Evolutionary conservation across 495 filamentous ascomycete genomes (phyloP).

Genomic region (Aspergillus avenaceus): DNA sequence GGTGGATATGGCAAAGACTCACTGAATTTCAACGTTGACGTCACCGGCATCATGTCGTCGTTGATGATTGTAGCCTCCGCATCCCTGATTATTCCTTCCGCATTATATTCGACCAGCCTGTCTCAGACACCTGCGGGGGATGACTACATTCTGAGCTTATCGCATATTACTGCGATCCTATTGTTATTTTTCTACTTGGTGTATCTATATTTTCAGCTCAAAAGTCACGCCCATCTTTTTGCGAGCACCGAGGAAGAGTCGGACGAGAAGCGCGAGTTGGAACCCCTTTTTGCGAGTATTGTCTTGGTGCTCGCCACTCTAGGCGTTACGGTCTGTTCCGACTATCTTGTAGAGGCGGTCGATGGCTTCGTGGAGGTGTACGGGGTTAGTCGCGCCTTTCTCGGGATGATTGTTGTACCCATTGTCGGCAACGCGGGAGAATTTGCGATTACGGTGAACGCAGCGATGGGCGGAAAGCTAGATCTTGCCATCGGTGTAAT

Average conservation of each 20-base stretch:
- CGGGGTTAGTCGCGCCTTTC: slow-evolving; percentile 91
- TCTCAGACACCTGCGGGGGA: slow-evolving; percentile 11
- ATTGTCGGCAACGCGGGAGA: slow-evolving; percentile 98
- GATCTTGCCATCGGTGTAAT: slow-evolving; percentile 92
- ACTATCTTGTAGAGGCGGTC: slow-evolving; percentile 90
- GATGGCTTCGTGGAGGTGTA: slow-evolving; percentile 78
- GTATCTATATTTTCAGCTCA: slow-evolving; percentile 88
- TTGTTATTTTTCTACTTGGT: slow-evolving; percentile 82
- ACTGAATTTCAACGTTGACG: slow-evolving; percentile 78
- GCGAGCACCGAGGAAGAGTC: slow-evolving; percentile 47
- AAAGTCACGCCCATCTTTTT: slow-evolving; percentile 76
- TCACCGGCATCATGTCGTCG: slow-evolving; percentile 93
- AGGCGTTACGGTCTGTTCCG: slow-evolving; percentile 84
- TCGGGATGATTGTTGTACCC: slow-evolving; percentile 90
- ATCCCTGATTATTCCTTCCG: slow-evolving; percentile 89
- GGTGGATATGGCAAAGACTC: slow-evolving; percentile 68
- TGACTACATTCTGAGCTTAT: slow-evolving; percentile 74
- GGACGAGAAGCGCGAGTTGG: slow-evolving; percentile 58
- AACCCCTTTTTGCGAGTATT: slow-evolving; percentile 62
- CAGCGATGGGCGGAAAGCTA: slow-evolving; percentile 95
- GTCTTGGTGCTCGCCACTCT: slow-evolving; percentile 75
- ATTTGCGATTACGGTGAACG: slow-evolving; percentile 90
- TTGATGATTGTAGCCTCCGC: slow-evolving; percentile 90
- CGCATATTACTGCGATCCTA: slow-evolving; percentile 86
- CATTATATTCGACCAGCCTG: slow-evolving; percentile 58